These are phyloP conservation scores for Laguncularia racemosa DNA, from an alignment of 345 rosid genomes.

Conservation along the genomic window DNA sequence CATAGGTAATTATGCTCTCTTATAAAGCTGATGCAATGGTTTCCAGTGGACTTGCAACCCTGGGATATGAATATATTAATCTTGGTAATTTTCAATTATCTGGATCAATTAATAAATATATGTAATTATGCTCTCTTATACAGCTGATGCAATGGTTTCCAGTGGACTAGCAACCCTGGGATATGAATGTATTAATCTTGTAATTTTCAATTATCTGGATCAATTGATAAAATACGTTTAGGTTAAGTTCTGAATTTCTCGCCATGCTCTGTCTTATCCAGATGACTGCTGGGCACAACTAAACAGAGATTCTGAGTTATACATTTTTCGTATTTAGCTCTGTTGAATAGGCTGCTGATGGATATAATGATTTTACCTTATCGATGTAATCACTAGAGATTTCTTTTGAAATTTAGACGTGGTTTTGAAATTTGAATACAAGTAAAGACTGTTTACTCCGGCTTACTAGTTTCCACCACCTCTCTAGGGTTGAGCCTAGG, in stretches of 20 bases:
- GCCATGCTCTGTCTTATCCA: not conserved
- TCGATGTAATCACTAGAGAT: too few relatives aligned
- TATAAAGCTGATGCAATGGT: constrained; percentile 38
- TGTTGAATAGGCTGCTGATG: too few relatives aligned
- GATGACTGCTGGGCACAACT: constrained; percentile 48
- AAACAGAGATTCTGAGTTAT: constrained; percentile 30
- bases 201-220: not conserved
- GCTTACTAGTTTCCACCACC: too few relatives aligned
- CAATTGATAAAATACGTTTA: not conserved
- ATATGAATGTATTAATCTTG: constrained; percentile 37
- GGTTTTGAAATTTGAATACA: too few relatives aligned
- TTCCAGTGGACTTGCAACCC: constrained; percentile 31
- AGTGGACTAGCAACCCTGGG: constrained; percentile 36
- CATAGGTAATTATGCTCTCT: not conserved
- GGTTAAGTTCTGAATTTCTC: not conserved
- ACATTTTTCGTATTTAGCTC: too few relatives aligned
- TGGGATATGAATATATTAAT: constrained; percentile 38
- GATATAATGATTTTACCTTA: too few relatives aligned
- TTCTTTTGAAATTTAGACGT: too few relatives aligned
- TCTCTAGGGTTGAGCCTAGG: too few relatives aligned
- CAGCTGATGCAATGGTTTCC: constrained; percentile 41
- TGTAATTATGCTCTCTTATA: not conserved
- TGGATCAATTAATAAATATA: too few relatives aligned
- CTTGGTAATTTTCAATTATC: constrained; percentile 19
- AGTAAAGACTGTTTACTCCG: too few relatives aligned